These are phyloP conservation scores for Lumnitzera racemosa DNA, from an alignment of 345 rosid genomes.

Conservation along the genomic window DNA sequence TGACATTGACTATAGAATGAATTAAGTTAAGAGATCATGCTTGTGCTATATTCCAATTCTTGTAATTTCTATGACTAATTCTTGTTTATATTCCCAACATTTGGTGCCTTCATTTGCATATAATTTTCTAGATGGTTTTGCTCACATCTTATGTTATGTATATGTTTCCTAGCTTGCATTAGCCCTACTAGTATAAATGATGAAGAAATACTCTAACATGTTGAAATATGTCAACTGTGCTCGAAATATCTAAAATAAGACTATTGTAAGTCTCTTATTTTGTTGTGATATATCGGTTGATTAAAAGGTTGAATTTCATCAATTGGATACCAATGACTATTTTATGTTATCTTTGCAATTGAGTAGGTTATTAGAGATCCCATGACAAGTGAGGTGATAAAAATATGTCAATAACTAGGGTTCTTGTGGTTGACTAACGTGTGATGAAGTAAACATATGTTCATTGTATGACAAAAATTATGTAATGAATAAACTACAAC, in stretches of 20 bases:
- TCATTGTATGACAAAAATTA: neutral
- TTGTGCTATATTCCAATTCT: too few relatives aligned
- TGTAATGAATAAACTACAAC: neutral
- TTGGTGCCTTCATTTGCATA: neutral
- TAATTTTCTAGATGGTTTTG: neutral
- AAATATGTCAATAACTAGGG: conserved; percentile 93
- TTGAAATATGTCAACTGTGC: conserved; percentile 98
- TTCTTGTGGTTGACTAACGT: conserved; percentile 67
- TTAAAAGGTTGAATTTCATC: neutral
- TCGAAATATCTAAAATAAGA: conserved; percentile 94
- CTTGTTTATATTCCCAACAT: too few relatives aligned
- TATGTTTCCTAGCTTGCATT: conserved; percentile 66
- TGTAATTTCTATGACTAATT: too few relatives aligned
- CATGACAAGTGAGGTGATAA: conserved; percentile 84
- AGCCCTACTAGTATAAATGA: conserved; percentile 98
- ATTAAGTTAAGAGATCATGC: too few relatives aligned
- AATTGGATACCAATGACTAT: neutral
- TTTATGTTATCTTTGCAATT: conserved; percentile 6
- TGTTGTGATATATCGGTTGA: conserved; percentile 1
- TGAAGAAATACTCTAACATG: conserved; percentile 91
- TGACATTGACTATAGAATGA: too few relatives aligned
- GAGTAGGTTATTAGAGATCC: conserved; percentile 90
- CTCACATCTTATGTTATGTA: neutral
- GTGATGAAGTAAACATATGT: conserved; percentile 76
- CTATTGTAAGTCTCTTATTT: conserved; percentile 38